These are phyloP conservation scores for Globisporangium perplexum DNA, from an alignment of 352 stramenopile genomes.

Conservation along the genomic window DNA sequence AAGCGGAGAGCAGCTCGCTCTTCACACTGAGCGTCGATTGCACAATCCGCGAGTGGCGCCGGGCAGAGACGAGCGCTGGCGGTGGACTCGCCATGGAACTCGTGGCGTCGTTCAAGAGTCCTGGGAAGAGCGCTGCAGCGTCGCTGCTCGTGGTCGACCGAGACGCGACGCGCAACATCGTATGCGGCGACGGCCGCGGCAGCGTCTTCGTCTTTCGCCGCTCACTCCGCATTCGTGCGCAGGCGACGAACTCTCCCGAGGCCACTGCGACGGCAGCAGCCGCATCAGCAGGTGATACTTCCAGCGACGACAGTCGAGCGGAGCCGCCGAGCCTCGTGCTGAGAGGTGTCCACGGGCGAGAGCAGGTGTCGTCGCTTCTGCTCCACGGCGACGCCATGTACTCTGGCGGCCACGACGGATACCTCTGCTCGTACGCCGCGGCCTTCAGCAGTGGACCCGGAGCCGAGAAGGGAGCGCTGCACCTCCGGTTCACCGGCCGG, in stretches of 20 bases:
- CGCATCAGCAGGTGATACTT: not conserved
- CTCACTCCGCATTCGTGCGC: constrained; percentile 5
- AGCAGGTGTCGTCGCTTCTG: constrained; percentile 61
- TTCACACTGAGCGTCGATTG: constrained; percentile 61
- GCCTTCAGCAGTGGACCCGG: constrained; percentile 6
- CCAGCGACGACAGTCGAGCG: not conserved
- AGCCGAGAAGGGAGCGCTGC: constrained; percentile 16
- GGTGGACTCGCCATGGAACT: constrained; percentile 18
- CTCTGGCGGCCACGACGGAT: constrained; percentile 78
- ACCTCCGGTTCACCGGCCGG: constrained; percentile 33
- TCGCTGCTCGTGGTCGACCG: constrained; percentile 46
- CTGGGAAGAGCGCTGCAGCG: constrained; percentile 52
- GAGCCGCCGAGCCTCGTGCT: constrained; percentile 25
- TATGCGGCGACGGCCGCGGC: constrained; percentile 69
- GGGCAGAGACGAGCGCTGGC: constrained; percentile 6
- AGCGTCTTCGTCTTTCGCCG: constrained; percentile 64
- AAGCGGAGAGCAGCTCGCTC: constrained; percentile 22
- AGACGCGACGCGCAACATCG: constrained; percentile 34
- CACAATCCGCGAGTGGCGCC: constrained; percentile 54
- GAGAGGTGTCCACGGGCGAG: constrained; percentile 53
- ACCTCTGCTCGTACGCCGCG: constrained; percentile 59
- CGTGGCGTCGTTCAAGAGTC: constrained; percentile 43
- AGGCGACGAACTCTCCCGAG: not conserved
- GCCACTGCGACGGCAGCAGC: not conserved
- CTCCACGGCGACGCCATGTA: constrained; percentile 35